phyloP scores from a whole-genome alignment of 768 basidiomycete species.

The Austroboletus eburneus region DNA sequence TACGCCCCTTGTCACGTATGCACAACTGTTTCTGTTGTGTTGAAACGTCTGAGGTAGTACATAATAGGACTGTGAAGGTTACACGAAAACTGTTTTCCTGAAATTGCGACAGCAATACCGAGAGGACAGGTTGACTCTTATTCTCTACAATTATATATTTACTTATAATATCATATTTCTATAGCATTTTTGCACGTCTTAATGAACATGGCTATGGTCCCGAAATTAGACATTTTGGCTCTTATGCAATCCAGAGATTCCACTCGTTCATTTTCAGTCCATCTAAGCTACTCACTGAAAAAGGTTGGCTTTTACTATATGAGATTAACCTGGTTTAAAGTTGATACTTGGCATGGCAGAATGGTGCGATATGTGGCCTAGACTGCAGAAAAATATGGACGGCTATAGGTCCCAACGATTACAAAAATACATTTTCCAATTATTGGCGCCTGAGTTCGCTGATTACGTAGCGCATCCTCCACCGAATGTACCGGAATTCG shows the following conservation, averaged over 20 bases:
- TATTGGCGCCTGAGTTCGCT: background rate
- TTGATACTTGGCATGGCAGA: background rate
- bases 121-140: background rate
- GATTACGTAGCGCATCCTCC: background rate
- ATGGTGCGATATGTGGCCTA: background rate
- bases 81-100: no score
- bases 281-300: background rate
- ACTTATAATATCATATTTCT: no score
- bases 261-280: background rate
- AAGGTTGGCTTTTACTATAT: background rate
- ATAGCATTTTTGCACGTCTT: background rate
- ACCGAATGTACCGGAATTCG: background rate
- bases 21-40: no score
- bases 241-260: background rate
- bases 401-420: background rate
- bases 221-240: background rate
- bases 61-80: background rate
- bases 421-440: background rate
- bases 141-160: background rate
- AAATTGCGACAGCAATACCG: background rate
- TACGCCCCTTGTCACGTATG: conserved; percentile 14
- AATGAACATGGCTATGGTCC: background rate
- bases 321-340: background rate
- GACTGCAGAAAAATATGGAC: background rate
- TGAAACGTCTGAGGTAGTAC: background rate